Evolutionary conservation across 1,284 basidiomycete genomes (phyloP).

Genomic region (Malassezia nana): DNA sequence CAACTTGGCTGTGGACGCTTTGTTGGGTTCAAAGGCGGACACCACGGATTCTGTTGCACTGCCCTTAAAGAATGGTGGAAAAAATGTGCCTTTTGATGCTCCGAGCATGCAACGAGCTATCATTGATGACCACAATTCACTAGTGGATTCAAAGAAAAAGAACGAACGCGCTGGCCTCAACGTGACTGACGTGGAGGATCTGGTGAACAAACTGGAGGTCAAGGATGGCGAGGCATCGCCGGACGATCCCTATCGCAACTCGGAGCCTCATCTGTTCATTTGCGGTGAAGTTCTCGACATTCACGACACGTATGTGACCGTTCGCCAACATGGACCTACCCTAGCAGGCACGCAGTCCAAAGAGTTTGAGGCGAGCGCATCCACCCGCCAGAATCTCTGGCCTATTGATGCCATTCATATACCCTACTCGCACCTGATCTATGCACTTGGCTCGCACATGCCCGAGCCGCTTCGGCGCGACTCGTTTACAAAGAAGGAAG

Average conservation of each 20-base stretch:
- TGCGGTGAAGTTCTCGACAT: slow-evolving; percentile 40
- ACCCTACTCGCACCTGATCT: slow-evolving; percentile 45
- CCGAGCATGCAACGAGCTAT: slow-evolving; percentile 2
- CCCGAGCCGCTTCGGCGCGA: slow-evolving; percentile 45
- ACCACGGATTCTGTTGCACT: not conserved
- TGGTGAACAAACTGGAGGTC: not conserved
- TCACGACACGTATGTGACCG: slow-evolving; percentile 33
- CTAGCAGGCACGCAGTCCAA: not conserved
- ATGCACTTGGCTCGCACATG: slow-evolving; percentile 44
- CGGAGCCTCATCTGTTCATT: slow-evolving; percentile 38
- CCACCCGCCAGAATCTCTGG: slow-evolving; percentile 33
- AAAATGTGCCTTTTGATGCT: not conserved
- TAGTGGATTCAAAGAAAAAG: not conserved
- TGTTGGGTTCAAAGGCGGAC: not conserved
- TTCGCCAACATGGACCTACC: slow-evolving; percentile 18
- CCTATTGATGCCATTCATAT: slow-evolving; percentile 39
- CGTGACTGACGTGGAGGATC: not conserved
- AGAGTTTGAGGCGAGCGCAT: not conserved
- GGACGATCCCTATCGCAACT: slow-evolving; percentile 7
- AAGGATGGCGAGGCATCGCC: slow-evolving; percentile 3
- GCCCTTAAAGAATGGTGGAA: not conserved
- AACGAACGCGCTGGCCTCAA: not conserved
- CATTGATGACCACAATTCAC: slow-evolving; percentile 2
- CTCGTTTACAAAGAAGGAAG: slow-evolving; percentile 33
- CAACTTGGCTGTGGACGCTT: not conserved